Evolutionary conservation across 495 filamentous ascomycete genomes (phyloP).

Genomic region (Eremomyces bilateralis): DNA sequence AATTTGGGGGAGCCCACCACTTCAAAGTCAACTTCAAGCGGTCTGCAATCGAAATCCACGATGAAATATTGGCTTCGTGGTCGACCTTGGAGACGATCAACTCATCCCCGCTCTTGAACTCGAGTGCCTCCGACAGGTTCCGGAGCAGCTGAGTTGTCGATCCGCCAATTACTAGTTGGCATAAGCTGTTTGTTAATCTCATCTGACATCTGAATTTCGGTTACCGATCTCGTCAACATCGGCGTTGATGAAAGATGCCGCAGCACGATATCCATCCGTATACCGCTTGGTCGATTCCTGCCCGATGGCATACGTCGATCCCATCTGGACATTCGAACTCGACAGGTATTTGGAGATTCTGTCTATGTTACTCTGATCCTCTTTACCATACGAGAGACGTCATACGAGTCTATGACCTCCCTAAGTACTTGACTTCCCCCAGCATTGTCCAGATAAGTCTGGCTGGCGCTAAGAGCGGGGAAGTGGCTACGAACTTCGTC

Average conservation of each 20-base stretch:
- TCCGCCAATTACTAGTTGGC: slow-evolving; percentile 31
- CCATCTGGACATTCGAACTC: slow-evolving; percentile 50
- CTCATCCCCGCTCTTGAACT: slow-evolving; percentile 36
- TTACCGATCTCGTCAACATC: slow-evolving; percentile 35
- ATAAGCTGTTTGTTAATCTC: slow-evolving; percentile 1
- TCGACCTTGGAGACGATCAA: slow-evolving; percentile 44
- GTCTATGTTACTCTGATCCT: neutral
- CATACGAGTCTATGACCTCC: slow-evolving; percentile 40
- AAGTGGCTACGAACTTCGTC: slow-evolving; percentile 33
- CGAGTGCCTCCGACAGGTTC: slow-evolving; percentile 40
- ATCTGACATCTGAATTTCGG: neutral
- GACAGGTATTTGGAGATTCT: slow-evolving; percentile 43
- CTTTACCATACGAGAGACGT: slow-evolving; percentile 1
- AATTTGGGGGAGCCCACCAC: slow-evolving; percentile 35
- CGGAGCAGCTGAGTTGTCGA: slow-evolving; percentile 54
- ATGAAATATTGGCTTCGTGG: slow-evolving; percentile 49
- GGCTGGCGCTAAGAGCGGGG: slow-evolving; percentile 39
- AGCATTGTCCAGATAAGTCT: slow-evolving; percentile 56
- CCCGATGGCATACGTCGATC: slow-evolving; percentile 36
- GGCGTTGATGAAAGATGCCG: slow-evolving; percentile 47
- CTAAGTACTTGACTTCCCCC: slow-evolving; percentile 49
- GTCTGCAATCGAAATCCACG: slow-evolving; percentile 42
- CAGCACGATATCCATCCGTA: slow-evolving; percentile 31
- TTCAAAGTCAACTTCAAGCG: slow-evolving; percentile 35
- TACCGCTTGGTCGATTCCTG: slow-evolving; percentile 33